phyloP scores from a whole-genome alignment of 23 red algal species.

The Chondrus crispus region DNA sequence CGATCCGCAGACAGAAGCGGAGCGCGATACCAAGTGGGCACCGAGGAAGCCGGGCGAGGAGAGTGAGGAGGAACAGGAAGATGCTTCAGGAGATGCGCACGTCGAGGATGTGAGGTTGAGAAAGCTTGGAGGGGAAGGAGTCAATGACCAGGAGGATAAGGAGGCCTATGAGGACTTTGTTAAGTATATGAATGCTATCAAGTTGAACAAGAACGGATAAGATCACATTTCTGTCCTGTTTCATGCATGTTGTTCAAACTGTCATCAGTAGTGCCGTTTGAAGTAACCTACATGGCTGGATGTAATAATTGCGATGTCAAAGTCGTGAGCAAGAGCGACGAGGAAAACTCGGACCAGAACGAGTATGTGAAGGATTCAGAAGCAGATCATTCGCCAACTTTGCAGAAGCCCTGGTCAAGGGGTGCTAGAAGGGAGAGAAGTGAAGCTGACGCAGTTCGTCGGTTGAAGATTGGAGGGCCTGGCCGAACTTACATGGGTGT shows the following conservation, averaged over 20 bases:
- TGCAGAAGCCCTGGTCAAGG: too few species aligned
- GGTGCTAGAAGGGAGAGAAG: too few species aligned
- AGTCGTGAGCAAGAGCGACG: too few species aligned
- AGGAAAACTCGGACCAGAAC: background rate
- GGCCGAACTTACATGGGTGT: too few species aligned
- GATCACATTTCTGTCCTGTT: background rate
- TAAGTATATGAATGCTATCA: slow-evolving; percentile 4
- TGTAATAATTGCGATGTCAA: too few species aligned
- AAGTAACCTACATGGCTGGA: too few species aligned
- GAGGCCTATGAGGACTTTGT: background rate
- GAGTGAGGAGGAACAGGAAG: background rate
- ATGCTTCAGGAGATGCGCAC: background rate
- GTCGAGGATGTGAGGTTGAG: background rate
- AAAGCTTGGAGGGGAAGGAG: background rate
- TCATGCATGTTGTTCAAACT: background rate
- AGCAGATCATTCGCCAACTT: too few species aligned
- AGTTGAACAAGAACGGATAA: background rate
- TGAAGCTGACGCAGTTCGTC: too few species aligned
- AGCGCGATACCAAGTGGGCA: slow-evolving; percentile 19
- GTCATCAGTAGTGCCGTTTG: too few species aligned
- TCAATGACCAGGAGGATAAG: background rate
- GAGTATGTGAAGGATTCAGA: too few species aligned
- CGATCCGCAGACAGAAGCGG: too few species aligned
- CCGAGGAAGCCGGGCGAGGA: background rate
- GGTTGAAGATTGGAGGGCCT: too few species aligned